Percentiles rank a stretch among this genome's conserved stretches.
Conservation (phyloP, 1,284 basidiomycete species). For the Leccinum solheimii region DNA sequence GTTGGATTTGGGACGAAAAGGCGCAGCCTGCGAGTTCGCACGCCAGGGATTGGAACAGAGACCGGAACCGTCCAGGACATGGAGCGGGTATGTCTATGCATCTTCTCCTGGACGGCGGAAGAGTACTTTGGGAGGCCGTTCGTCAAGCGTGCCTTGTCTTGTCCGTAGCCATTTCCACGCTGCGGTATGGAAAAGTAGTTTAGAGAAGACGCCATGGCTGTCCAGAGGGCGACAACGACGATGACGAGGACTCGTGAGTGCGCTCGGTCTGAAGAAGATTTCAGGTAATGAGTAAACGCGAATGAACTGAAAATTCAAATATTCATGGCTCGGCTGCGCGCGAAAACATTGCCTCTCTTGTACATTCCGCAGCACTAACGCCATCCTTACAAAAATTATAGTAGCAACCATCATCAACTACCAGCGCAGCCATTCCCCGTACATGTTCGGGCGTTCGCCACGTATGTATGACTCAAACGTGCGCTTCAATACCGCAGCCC, state of each 20-base stretch:
- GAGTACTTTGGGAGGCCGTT: conserved; percentile 60
- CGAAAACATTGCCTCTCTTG: conserved; percentile 30
- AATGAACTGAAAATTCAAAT: conserved; percentile 19
- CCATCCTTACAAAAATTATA: not conserved
- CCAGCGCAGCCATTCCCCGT: conserved; percentile 67
- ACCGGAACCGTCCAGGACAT: conserved; percentile 60
- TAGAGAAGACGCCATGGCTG: conserved; percentile 39
- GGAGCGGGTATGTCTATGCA: conserved; percentile 48
- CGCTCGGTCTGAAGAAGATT: conserved; percentile 11
- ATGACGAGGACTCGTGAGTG: conserved; percentile 11
- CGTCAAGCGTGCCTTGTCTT: conserved; percentile 45
- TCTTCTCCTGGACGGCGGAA: conserved; percentile 69
- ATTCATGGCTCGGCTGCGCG: conserved; percentile 10
- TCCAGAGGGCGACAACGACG: conserved; percentile 12
- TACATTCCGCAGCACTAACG: conserved; percentile 25
- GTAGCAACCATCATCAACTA: conserved; percentile 22
- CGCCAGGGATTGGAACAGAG: conserved; percentile 59
- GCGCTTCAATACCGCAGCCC: conserved; percentile 77
- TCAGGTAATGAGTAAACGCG: conserved; percentile 9
- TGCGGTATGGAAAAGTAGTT: conserved; percentile 46
- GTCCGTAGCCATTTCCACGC: conserved; percentile 44
- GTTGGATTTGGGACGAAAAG: conserved; percentile 65
- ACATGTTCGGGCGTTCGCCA: conserved; percentile 75
- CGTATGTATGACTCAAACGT: conserved; percentile 76
- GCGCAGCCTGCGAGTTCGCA: conserved; percentile 50